phyloP scores from a whole-genome alignment of 441 rosid genomes.

The Gossypium schwendimanii region DNA sequence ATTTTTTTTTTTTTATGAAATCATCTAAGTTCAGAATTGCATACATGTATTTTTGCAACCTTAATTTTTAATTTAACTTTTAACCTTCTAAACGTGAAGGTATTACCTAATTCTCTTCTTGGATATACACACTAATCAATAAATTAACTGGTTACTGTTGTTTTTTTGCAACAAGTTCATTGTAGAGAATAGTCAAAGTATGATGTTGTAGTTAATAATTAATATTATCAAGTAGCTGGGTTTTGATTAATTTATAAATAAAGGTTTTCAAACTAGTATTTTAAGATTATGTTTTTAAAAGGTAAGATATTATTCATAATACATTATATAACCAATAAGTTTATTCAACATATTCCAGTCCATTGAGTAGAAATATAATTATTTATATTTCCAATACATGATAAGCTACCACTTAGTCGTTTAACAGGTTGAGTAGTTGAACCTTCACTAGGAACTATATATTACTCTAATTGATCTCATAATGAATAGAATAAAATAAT shows the following conservation, averaged over 20 bases:
- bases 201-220: neutral
- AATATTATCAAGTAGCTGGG: neutral
- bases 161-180: neutral
- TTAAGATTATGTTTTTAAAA: neutral
- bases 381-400: neutral
- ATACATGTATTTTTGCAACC: neutral
- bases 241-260: neutral
- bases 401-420: neutral
- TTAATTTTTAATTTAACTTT: neutral
- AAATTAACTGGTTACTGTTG: neutral
- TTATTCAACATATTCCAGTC: too few species aligned
- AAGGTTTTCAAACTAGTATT: neutral
- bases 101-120: neutral
- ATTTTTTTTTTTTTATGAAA: too few species aligned
- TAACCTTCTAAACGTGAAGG: neutral
- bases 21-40: neutral
- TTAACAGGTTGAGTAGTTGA: neutral
- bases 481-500: neutral
- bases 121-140: neutral
- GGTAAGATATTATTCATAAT: neutral
- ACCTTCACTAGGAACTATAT: neutral
- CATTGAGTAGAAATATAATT: too few species aligned
- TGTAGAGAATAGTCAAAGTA: neutral
- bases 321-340: neutral
- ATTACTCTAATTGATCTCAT: neutral